Evolutionary conservation across 2,329 filamentous ascomycete genomes (phyloP).

Genomic region (Sporothrix curviconia): DNA sequence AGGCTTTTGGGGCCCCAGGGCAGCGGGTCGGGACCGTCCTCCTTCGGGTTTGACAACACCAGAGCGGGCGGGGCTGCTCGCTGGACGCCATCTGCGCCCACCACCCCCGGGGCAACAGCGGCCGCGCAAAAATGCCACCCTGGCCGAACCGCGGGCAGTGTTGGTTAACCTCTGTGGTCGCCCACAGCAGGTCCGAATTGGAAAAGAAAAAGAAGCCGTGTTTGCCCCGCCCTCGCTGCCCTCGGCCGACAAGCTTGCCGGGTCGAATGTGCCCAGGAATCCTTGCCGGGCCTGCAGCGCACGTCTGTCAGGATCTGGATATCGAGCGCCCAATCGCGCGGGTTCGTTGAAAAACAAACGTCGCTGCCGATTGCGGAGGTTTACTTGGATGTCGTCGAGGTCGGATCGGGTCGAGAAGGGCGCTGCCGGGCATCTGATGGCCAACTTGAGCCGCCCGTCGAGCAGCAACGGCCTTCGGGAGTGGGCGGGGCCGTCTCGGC

Average conservation of each 20-base stretch:
- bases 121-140: constrained; percentile 83
- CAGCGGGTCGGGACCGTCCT: constrained; percentile 45
- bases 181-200: constrained; percentile 88
- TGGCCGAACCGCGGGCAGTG: constrained; percentile 83
- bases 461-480: constrained; percentile 44
- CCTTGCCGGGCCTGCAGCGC: constrained; percentile 71
- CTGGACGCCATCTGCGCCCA: constrained; percentile 68
- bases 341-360: constrained; percentile 93
- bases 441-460: constrained; percentile 32
- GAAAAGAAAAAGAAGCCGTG: constrained; percentile 78
- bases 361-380: constrained; percentile 67
- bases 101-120: constrained; percentile 69
- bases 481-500: constrained; percentile 46
- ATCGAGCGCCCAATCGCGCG: constrained; percentile 91
- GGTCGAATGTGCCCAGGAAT: constrained; percentile 70
- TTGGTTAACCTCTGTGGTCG: constrained; percentile 73
- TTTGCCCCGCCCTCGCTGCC: constrained; percentile 60
- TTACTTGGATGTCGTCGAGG: constrained; percentile 46
- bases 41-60: constrained; percentile 9
- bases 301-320: constrained; percentile 78
- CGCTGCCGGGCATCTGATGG: background rate
- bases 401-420: background rate
- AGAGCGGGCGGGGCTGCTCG: constrained; percentile 49
- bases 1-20: constrained; percentile 88
- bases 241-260: constrained; percentile 32